These are phyloP conservation scores for Endocalyx cinctus DNA, from an alignment of 2,329 filamentous ascomycete genomes.

Conservation along the genomic window DNA sequence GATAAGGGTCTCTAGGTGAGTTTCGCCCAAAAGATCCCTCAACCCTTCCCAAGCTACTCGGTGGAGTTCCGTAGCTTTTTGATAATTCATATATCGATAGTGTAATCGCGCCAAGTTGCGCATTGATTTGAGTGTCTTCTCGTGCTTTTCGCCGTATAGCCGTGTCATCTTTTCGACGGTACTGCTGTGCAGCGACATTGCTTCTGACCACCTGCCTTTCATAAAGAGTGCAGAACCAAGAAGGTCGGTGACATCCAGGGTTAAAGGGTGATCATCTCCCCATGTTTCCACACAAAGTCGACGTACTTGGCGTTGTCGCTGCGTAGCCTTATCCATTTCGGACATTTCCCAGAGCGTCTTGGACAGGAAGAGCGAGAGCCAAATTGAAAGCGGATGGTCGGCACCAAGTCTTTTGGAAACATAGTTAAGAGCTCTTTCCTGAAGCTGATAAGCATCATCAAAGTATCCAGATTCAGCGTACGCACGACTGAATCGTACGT, in stretches of 20 bases:
- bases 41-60: slow-evolving; percentile 2
- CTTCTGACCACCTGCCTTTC: slow-evolving; percentile 2
- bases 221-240: slow-evolving; percentile 2
- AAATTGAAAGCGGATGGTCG: slow-evolving; percentile 6
- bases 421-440: slow-evolving; percentile 4
- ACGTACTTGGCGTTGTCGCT: background rate
- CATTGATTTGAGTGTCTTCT: slow-evolving; percentile 6
- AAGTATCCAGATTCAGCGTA: slow-evolving; percentile 9
- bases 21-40: background rate
- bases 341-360: slow-evolving; percentile 1
- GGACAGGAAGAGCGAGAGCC: slow-evolving; percentile 1
- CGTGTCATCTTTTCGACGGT: slow-evolving; percentile 1
- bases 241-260: slow-evolving; percentile 3
- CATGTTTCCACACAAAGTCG: slow-evolving; percentile 1
- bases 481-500: slow-evolving; percentile 8
- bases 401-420: slow-evolving; percentile 4
- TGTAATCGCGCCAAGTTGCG: slow-evolving; percentile 3
- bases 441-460: slow-evolving; percentile 5
- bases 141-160: slow-evolving; percentile 3
- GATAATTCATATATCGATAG: slow-evolving; percentile 4
- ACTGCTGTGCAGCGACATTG: slow-evolving; percentile 5
- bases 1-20: slow-evolving; percentile 3
- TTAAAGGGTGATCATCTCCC: slow-evolving; percentile 2
- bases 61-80: background rate
- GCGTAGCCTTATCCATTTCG: background rate